phyloP scores from a whole-genome alignment of 1,284 basidiomycete genomes.

The Chiua sp. region DNA sequence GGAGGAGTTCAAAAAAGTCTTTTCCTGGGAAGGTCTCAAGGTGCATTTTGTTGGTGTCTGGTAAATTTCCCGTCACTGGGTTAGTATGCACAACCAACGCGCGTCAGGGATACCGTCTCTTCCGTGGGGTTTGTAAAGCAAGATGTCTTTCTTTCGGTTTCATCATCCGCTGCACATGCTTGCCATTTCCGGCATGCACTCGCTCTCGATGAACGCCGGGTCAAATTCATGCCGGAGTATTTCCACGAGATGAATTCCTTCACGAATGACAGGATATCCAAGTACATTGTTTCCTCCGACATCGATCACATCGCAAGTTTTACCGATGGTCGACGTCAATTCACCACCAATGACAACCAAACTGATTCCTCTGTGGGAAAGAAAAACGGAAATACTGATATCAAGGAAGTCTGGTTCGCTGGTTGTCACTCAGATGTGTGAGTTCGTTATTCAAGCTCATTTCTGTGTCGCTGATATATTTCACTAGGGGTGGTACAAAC shows the following conservation, averaged over 20 bases:
- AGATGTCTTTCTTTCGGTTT: slow-evolving; percentile 32
- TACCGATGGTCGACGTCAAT: neutral
- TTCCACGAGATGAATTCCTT: slow-evolving; percentile 33
- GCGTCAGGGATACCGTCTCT: slow-evolving; percentile 49
- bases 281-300: slow-evolving; percentile 8
- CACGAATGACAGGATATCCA: slow-evolving; percentile 10
- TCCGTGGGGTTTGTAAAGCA: slow-evolving; percentile 37
- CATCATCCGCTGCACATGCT: slow-evolving; percentile 29
- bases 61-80: slow-evolving; percentile 21
- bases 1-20: slow-evolving; percentile 41
- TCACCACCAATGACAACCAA: neutral
- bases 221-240: slow-evolving; percentile 50
- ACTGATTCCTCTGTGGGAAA: neutral
- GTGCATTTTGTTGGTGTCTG: slow-evolving; percentile 50
- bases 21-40: slow-evolving; percentile 37
- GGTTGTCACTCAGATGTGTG: slow-evolving; percentile 41
- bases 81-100: neutral
- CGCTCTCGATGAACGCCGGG: slow-evolving; percentile 45
- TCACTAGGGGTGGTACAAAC: slow-evolving; percentile 28
- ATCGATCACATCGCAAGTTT: neutral
- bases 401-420: slow-evolving; percentile 36
- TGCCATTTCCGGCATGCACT: slow-evolving; percentile 47
- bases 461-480: neutral
- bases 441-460: neutral
- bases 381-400: slow-evolving; percentile 4